phyloP scores from a whole-genome alignment of 257 asterid species.

The Lantana camara region DNA sequence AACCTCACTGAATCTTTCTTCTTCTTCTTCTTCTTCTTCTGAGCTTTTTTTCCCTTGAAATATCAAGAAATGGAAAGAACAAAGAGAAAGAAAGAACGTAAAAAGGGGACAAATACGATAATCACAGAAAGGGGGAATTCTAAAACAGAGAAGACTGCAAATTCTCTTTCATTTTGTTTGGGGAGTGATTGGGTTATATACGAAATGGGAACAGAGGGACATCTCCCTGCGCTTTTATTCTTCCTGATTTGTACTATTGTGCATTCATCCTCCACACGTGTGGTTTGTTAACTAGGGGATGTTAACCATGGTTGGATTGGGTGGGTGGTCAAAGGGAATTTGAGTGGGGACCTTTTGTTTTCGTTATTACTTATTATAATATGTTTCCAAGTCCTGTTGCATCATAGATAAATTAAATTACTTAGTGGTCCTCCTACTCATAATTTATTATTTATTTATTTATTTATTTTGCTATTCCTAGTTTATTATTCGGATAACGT shows the following conservation, averaged over 20 bases:
- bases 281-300: conserved; percentile 26
- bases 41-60: no score
- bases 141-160: conserved; percentile 37
- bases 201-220: conserved; percentile 50
- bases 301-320: conserved; percentile 34
- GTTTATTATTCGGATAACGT: background rate
- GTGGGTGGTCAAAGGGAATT: conserved; percentile 21
- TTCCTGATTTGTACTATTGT: conserved; percentile 30
- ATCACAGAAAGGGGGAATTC: background rate
- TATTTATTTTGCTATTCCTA: background rate
- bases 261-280: conserved; percentile 43
- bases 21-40: no score
- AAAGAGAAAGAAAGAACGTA: background rate
- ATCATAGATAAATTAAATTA: no score
- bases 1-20: background rate
- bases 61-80: background rate
- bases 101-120: conserved; percentile 17
- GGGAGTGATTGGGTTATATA: conserved; percentile 29
- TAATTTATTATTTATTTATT: no score
- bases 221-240: conserved; percentile 37
- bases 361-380: no score
- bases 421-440: no score
- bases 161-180: conserved; percentile 34
- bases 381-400: no score
- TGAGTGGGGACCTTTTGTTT: background rate